Evolutionary conservation across 129 eudicot species (phyloP).

Genomic region (Escallonia herrerae): DNA sequence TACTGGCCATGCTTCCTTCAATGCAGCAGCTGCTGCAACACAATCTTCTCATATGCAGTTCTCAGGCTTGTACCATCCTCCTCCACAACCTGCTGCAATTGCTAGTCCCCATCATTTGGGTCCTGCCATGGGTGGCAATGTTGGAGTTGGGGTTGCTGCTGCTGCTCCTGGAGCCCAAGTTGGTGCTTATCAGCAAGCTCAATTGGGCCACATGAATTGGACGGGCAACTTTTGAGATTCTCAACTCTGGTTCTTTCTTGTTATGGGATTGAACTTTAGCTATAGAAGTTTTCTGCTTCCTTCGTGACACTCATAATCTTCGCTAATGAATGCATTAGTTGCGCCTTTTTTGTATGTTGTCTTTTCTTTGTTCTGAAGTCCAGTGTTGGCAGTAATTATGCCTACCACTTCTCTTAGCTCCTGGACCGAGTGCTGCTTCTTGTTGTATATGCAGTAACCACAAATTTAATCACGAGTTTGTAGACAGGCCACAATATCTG

Average conservation of each 20-base stretch:
- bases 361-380: conserved; percentile 2
- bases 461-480: too few relatives aligned
- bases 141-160: conserved; percentile 53
- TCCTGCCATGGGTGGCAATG: conserved; percentile 51
- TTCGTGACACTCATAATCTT: conserved; percentile 26
- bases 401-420: too few relatives aligned
- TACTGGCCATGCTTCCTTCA: conserved; percentile 67
- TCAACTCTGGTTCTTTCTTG: conserved; percentile 16
- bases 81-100: conserved; percentile 52
- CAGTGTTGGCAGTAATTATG: too few relatives aligned
- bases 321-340: conserved; percentile 22
- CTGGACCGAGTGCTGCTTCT: too few relatives aligned
- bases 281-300: conserved; percentile 30
- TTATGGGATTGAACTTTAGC: conserved; percentile 35
- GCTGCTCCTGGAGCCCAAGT: conserved; percentile 70
- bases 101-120: conserved; percentile 71
- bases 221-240: conserved; percentile 58
- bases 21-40: conserved; percentile 60
- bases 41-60: conserved; percentile 91
- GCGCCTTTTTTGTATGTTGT: neutral
- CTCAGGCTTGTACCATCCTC: conserved; percentile 69
- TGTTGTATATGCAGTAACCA: too few relatives aligned
- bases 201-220: conserved; percentile 80
- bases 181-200: conserved; percentile 88
- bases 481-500: too few relatives aligned